Conservation (phyloP, 495 filamentous ascomycete species). For the Oidiodendron maius region DNA sequence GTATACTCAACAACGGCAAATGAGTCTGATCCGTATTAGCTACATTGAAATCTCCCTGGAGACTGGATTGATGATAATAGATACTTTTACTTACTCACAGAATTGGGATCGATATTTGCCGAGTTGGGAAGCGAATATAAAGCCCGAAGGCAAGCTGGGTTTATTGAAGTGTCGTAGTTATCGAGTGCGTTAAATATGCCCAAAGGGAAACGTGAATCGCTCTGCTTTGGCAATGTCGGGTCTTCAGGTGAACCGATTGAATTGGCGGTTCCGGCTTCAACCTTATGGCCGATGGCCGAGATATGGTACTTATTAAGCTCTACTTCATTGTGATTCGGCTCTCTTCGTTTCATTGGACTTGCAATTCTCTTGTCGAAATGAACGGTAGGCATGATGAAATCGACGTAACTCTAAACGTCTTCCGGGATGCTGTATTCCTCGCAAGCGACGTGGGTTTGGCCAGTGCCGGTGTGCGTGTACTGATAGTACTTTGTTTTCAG, state of each 20-base stretch:
- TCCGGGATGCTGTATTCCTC: slow-evolving; percentile 18
- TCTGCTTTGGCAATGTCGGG: slow-evolving; percentile 1
- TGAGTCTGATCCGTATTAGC: slow-evolving; percentile 3
- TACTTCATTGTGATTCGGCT: background rate
- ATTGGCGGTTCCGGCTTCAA: slow-evolving; percentile 2
- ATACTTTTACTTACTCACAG: slow-evolving; percentile 4
- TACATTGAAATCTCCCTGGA: background rate
- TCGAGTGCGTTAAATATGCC: slow-evolving; percentile 1
- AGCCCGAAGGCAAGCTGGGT: slow-evolving; percentile 9
- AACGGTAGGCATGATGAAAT: slow-evolving; percentile 14
- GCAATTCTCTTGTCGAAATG: slow-evolving; percentile 17
- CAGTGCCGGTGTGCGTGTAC: slow-evolving; percentile 41
- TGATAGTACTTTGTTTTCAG: slow-evolving; percentile 53
- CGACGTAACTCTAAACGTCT: slow-evolving; percentile 9
- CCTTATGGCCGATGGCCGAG: slow-evolving; percentile 14
- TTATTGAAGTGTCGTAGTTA: slow-evolving; percentile 11
- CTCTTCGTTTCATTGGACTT: slow-evolving; percentile 2
- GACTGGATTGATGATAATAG: background rate
- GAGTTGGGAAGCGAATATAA: slow-evolving; percentile 1
- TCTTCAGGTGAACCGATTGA: slow-evolving; percentile 4
- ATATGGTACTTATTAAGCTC: background rate
- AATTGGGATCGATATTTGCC: too few relatives aligned
- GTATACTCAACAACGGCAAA: slow-evolving; percentile 13
- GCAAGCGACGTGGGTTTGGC: slow-evolving; percentile 31
- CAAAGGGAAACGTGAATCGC: background rate